These are phyloP conservation scores for Crithidia bombi DNA, from an alignment of 208 protist species.

Conservation along the genomic window DNA sequence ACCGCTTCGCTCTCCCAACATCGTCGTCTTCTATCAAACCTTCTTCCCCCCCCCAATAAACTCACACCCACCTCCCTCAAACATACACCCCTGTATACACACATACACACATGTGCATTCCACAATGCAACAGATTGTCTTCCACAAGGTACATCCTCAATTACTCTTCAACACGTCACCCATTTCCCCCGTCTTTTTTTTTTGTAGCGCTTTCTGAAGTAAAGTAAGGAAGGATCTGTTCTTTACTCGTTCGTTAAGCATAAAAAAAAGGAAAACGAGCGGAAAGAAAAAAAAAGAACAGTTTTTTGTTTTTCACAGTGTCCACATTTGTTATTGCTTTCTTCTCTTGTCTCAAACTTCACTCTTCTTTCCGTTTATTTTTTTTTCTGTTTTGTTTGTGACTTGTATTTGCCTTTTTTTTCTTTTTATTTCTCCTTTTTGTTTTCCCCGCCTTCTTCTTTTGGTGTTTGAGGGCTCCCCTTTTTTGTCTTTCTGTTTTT, in stretches of 20 bases:
- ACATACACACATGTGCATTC: not conserved
- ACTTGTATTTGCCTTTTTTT: not conserved
- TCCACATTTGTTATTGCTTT: not conserved
- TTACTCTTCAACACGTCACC: not conserved
- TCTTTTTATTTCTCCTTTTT: not conserved
- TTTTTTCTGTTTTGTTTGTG: not conserved
- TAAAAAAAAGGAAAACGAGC: too few relatives aligned
- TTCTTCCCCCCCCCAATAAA: too few relatives aligned
- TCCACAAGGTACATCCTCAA: not conserved
- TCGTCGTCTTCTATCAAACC: too few relatives aligned
- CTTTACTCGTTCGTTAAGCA: conserved; percentile 1
- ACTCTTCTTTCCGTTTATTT: not conserved
- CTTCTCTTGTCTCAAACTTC: not conserved
- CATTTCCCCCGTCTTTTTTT: not conserved
- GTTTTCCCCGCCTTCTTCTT: not conserved
- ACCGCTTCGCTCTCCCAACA: not conserved
- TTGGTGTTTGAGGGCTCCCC: not conserved
- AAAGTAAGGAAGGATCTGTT: conserved; percentile 1
- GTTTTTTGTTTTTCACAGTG: conserved; percentile 6
- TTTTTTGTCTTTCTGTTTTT: not conserved
- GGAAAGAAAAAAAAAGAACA: not conserved
- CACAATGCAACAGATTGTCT: not conserved
- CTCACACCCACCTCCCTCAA: not conserved
- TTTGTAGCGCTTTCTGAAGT: not conserved
- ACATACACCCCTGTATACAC: not conserved